Percentiles rank a stretch among this genome's conserved stretches.
Evolutionary conservation across 1,139 yeast species (phyloP).

Genomic region (Blastobotrys indianensis): DNA sequence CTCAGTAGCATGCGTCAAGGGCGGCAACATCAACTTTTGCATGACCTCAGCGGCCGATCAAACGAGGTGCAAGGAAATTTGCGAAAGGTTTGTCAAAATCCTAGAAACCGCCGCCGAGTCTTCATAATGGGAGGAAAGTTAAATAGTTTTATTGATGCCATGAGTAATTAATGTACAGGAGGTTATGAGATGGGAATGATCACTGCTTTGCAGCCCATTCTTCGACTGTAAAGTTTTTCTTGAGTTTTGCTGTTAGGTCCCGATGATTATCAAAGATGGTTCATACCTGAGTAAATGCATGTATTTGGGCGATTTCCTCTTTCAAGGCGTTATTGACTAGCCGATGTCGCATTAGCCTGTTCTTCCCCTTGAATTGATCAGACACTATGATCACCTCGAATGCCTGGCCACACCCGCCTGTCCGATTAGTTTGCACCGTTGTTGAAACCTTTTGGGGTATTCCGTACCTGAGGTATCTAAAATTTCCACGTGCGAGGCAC

Average conservation of each 20-base stretch:
- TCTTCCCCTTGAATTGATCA: conserved; percentile 68
- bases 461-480: conserved; percentile 35
- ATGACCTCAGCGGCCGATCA: no score
- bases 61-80: no score
- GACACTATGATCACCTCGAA: conserved; percentile 78
- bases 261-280: conserved; percentile 27
- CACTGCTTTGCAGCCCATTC: conserved; percentile 25
- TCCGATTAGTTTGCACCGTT: neutral
- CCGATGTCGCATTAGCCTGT: conserved; percentile 80
- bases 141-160: no score
- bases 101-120: no score
- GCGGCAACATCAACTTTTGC: no score
- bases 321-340: conserved; percentile 72
- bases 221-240: conserved; percentile 30
- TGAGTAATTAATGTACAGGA: no score
- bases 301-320: conserved; percentile 78
- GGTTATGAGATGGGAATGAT: neutral
- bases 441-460: neutral
- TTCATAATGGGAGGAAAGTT: no score
- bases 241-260: neutral
- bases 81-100: no score
- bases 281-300: conserved; percentile 92
- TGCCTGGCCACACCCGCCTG: conserved; percentile 83
- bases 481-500: conserved; percentile 35
- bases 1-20: no score